phyloP scores from a whole-genome alignment of 2,329 filamentous ascomycete genomes.

The Alternaria alternata region DNA sequence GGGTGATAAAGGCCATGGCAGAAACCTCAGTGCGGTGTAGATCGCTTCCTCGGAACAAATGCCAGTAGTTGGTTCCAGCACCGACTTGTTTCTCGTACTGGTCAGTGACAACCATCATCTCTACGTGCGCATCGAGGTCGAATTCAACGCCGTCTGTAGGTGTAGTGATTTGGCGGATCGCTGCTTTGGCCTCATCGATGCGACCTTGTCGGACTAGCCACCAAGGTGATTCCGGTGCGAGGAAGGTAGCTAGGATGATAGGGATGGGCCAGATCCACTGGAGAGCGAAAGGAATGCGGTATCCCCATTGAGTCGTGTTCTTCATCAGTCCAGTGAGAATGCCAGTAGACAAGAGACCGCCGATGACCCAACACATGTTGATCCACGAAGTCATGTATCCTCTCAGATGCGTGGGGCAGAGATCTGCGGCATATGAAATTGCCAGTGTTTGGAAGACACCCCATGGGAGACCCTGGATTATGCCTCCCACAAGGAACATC shows the following conservation, averaged over 20 bases:
- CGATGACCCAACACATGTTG: conserved; percentile 74
- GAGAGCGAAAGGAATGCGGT: conserved; percentile 69
- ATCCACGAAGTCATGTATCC: conserved; percentile 65
- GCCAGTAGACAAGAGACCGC: conserved; percentile 73
- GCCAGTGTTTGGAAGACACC: conserved; percentile 51
- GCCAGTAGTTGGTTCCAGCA: conserved; percentile 73
- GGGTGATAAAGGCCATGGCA: conserved; percentile 57
- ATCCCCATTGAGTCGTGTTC: conserved; percentile 70
- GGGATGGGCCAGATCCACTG: conserved; percentile 79
- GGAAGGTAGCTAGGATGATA: conserved; percentile 69
- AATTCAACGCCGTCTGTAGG: conserved; percentile 50
- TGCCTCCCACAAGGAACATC: conserved; percentile 67
- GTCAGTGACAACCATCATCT: conserved; percentile 89
- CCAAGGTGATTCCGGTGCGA: conserved; percentile 68
- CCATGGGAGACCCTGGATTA: conserved; percentile 56
- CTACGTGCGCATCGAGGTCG: conserved; percentile 63
- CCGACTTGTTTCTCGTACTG: conserved; percentile 74
- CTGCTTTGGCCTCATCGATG: conserved; percentile 68
- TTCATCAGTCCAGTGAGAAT: conserved; percentile 71
- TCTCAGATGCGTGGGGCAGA: conserved; percentile 73
- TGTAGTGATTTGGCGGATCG: conserved; percentile 70
- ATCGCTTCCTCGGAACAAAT: conserved; percentile 82
- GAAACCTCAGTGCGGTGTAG: conserved; percentile 78
- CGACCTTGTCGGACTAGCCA: conserved; percentile 61
- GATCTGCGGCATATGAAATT: conserved; percentile 52